Conservation (phyloP, 306 rosid genomes). For the Gynostemma pentaphyllum region DNA sequence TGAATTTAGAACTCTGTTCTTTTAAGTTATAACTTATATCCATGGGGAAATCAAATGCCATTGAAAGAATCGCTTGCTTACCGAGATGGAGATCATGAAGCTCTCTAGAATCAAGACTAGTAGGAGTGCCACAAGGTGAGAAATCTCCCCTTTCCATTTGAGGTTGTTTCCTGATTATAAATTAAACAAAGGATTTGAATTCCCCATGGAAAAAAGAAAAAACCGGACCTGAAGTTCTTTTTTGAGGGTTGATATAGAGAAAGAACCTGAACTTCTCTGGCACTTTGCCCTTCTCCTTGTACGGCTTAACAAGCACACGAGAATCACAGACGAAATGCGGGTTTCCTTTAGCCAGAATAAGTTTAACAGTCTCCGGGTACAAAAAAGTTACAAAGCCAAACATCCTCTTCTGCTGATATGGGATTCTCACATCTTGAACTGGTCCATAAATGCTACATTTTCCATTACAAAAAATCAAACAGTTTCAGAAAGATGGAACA, state of each 20-base stretch:
- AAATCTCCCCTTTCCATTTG: slow-evolving; percentile 77
- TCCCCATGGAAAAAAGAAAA: background rate
- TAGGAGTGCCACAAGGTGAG: slow-evolving; percentile 53
- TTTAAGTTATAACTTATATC: background rate
- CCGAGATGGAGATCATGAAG: slow-evolving; percentile 73
- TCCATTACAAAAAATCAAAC: background rate
- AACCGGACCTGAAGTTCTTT: background rate
- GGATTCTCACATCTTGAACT: slow-evolving; percentile 93
- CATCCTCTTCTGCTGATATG: slow-evolving; percentile 95
- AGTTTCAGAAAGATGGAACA: background rate
- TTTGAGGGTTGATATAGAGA: background rate
- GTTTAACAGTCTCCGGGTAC: slow-evolving; percentile 84
- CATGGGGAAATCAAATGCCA: background rate
- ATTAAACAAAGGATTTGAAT: background rate
- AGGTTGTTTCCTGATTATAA: slow-evolving; percentile 56
- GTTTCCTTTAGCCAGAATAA: slow-evolving; percentile 80
- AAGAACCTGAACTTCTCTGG: slow-evolving; percentile 81
- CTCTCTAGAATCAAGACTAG: slow-evolving; percentile 71
- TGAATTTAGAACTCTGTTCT: background rate
- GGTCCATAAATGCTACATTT: slow-evolving; percentile 73
- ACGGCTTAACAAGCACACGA: slow-evolving; percentile 90
- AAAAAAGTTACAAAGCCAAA: slow-evolving; percentile 91
- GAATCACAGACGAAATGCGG: slow-evolving; percentile 99
- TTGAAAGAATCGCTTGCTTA: slow-evolving; percentile 12
- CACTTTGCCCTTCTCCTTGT: slow-evolving; percentile 94